Conservation (phyloP, 805 yeast genomes). For the Ogataea corticis region DNA sequence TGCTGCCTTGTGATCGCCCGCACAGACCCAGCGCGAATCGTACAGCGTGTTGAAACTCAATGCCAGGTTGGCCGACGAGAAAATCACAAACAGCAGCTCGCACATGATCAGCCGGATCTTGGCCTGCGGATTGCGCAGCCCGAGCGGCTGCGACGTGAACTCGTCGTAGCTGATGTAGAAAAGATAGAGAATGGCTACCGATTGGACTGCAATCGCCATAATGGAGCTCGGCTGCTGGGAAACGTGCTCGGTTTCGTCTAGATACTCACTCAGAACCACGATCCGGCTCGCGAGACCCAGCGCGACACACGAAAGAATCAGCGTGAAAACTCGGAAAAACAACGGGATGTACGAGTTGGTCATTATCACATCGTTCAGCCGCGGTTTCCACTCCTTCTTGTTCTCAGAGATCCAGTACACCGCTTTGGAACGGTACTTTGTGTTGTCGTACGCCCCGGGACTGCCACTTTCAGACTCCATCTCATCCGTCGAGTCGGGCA, state of each 20-base stretch:
- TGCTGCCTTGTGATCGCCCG: conserved; percentile 12
- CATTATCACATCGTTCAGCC: conserved; percentile 56
- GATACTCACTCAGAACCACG: conserved; percentile 39
- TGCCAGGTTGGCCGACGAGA: conserved; percentile 84
- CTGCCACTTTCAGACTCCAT: conserved; percentile 24
- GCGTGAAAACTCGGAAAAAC: conserved; percentile 61
- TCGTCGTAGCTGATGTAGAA: conserved; percentile 87
- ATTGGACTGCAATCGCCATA: conserved; percentile 86
- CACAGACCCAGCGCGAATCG: conserved; percentile 83
- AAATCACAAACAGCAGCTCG: conserved; percentile 84
- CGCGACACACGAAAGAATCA: conserved; percentile 62
- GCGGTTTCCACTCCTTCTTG: conserved; percentile 63
- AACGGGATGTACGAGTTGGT: conserved; percentile 83
- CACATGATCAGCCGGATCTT: conserved; percentile 79
- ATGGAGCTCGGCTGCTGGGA: conserved; percentile 86
- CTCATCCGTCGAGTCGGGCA: conserved; percentile 21
- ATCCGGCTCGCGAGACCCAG: conserved; percentile 71
- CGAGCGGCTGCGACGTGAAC: conserved; percentile 87
- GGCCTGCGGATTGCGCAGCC: conserved; percentile 80
- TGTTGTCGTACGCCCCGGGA: conserved; percentile 25
- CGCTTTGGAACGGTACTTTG: conserved; percentile 53
- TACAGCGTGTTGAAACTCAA: conserved; percentile 80
- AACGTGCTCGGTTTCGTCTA: conserved; percentile 40
- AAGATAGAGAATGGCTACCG: conserved; percentile 74
- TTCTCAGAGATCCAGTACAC: conserved; percentile 68